Evolutionary conservation across 805 yeast species (phyloP).

Genomic region (Candida verbasci): DNA sequence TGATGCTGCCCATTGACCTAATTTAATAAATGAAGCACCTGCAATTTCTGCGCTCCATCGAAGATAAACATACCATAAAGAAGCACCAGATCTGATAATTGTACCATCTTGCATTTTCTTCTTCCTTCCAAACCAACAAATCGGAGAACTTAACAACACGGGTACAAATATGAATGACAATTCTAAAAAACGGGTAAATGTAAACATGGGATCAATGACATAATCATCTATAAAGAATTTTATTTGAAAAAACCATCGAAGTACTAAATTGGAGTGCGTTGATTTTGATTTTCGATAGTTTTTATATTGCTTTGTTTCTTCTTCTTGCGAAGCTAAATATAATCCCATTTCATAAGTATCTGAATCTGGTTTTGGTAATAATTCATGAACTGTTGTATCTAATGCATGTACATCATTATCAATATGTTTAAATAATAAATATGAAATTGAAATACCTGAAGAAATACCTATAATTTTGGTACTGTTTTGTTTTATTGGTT

Average conservation of each 20-base stretch:
- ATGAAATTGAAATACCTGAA: slow-evolving; percentile 2
- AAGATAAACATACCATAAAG: slow-evolving; percentile 65
- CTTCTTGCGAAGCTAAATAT: slow-evolving; percentile 55
- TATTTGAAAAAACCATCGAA: slow-evolving; percentile 33
- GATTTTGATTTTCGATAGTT: slow-evolving; percentile 25
- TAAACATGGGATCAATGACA: slow-evolving; percentile 64
- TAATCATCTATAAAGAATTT: slow-evolving; percentile 48
- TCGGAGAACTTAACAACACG: slow-evolving; percentile 59
- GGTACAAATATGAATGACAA: slow-evolving; percentile 68
- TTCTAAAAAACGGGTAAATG: slow-evolving; percentile 66
- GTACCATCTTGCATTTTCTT: slow-evolving; percentile 25
- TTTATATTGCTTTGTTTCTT: slow-evolving; percentile 37
- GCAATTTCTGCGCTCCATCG: slow-evolving; percentile 71
- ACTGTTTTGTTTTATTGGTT: not conserved
- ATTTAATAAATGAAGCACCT: slow-evolving; percentile 86
- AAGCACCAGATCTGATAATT: slow-evolving; percentile 50
- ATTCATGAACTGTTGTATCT: slow-evolving; percentile 31
- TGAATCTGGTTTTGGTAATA: slow-evolving; percentile 43
- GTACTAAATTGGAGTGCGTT: slow-evolving; percentile 16
- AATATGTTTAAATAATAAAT: slow-evolving; percentile 1
- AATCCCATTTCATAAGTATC: slow-evolving; percentile 72
- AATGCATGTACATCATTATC: slow-evolving; percentile 29
- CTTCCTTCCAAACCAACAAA: slow-evolving; percentile 51
- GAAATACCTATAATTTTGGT: not conserved
- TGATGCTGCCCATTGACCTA: slow-evolving; percentile 99